Percentiles rank a stretch among this genome's conserved stretches.
Evolutionary conservation across 371 early-diverging fungal species (phyloP).

Genomic region (Parasitella parasitica): DNA sequence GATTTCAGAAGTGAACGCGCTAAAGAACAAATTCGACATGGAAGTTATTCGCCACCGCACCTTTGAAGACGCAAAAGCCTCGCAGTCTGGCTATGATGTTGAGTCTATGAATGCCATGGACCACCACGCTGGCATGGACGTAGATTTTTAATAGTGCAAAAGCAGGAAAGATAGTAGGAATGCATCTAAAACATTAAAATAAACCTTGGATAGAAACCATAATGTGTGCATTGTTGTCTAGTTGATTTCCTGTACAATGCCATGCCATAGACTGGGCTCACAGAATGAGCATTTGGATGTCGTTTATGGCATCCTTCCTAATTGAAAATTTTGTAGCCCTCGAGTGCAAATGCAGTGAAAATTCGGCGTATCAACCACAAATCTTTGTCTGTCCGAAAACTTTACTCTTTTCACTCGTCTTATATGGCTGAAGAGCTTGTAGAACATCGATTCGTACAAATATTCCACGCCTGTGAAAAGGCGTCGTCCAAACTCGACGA

Average conservation of each 20-base stretch:
- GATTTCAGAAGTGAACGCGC: slow-evolving; percentile 75
- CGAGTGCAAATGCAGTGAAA: no score
- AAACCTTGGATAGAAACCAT: no score
- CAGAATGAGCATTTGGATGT: no score
- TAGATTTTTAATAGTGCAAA: slow-evolving; percentile 43
- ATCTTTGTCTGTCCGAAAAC: no score
- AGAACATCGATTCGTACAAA: slow-evolving; percentile 38
- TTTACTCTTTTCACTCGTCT: neutral
- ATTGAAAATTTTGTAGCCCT: no score
- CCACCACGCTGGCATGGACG: slow-evolving; percentile 51
- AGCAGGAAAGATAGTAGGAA: neutral
- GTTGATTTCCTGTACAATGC: no score
- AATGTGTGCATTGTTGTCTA: no score
- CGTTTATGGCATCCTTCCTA: no score
- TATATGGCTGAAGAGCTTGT: slow-evolving; percentile 13
- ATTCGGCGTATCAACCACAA: neutral
- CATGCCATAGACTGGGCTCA: no score
- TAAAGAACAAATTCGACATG: slow-evolving; percentile 84
- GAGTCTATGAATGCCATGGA: slow-evolving; percentile 34
- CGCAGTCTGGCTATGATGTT: slow-evolving; percentile 31
- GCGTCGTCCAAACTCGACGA: neutral
- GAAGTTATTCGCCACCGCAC: slow-evolving; percentile 53
- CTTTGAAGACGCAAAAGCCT: slow-evolving; percentile 46
- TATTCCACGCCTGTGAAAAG: slow-evolving; percentile 26
- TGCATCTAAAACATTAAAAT: no score